Percentiles rank a stretch among this genome's conserved stretches.
Evolutionary conservation across 192 early-diverging fungal species (phyloP).

Genomic region (Linderina pennispora): DNA sequence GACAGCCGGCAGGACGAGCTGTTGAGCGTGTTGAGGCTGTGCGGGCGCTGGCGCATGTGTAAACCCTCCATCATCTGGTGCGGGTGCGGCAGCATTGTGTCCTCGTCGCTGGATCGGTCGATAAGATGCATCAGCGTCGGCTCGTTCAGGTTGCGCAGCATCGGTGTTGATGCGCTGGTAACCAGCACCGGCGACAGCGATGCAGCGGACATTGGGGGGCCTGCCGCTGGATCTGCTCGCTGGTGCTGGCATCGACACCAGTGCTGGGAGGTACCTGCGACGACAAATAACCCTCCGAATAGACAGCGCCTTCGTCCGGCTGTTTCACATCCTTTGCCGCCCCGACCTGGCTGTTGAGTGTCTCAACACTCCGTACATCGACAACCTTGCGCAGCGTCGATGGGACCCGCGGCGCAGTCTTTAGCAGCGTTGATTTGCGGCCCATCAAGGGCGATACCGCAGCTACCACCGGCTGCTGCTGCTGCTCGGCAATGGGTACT

Average conservation of each 20-base stretch:
- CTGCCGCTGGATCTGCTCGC: no score
- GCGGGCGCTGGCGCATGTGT: slow-evolving; percentile 20
- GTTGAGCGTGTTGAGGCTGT: slow-evolving; percentile 12
- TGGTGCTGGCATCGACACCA: slow-evolving; percentile 1
- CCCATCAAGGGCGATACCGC: not conserved
- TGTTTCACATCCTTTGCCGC: not conserved
- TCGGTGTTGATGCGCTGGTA: slow-evolving; percentile 1
- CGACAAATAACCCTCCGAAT: not conserved
- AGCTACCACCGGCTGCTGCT: not conserved
- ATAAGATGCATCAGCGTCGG: slow-evolving; percentile 10
- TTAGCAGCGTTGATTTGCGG: slow-evolving; percentile 13
- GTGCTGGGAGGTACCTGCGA: not conserved
- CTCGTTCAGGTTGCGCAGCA: slow-evolving; percentile 24
- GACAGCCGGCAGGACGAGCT: slow-evolving; percentile 32
- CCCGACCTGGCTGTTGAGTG: no score
- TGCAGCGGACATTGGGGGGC: no score
- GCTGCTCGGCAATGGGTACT: no score
- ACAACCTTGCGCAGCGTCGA: slow-evolving; percentile 30
- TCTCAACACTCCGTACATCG: slow-evolving; percentile 1
- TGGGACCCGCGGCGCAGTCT: slow-evolving; percentile 29
- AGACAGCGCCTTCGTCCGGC: not conserved
- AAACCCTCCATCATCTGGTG: slow-evolving; percentile 36
- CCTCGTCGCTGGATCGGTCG: slow-evolving; percentile 8
- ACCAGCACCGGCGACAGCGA: no score
- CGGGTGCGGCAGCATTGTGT: slow-evolving; percentile 22